phyloP scores from a whole-genome alignment of 2,329 filamentous ascomycete genomes.

The Xylaria hypoxylon region DNA sequence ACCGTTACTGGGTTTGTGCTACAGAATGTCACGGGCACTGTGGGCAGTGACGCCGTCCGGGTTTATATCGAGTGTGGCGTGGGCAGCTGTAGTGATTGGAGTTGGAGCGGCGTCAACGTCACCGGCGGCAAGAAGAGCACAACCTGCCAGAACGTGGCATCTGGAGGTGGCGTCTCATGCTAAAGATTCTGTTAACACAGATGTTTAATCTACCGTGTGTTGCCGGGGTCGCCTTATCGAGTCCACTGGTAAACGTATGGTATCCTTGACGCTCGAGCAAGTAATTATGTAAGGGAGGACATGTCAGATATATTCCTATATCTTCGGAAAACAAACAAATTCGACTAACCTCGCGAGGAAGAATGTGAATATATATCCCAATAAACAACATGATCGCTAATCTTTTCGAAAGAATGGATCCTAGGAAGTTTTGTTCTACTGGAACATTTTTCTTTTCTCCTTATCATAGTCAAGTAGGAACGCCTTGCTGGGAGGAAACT shows the following conservation, averaged over 20 bases:
- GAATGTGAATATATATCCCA: too few species aligned
- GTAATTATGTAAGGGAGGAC: too few species aligned
- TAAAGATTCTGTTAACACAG: conserved; percentile 9
- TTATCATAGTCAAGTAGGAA: too few species aligned
- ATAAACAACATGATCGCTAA: too few species aligned
- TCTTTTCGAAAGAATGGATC: too few species aligned
- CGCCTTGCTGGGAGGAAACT: too few species aligned
- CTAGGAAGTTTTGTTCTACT: too few species aligned
- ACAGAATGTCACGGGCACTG: conserved; percentile 55
- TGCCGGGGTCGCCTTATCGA: not conserved
- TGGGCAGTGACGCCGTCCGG: conserved; percentile 47
- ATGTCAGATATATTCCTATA: too few species aligned
- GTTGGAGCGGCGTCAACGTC: conserved; percentile 52
- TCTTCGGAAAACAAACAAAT: too few species aligned
- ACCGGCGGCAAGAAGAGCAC: conserved; percentile 60
- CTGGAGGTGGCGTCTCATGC: conserved; percentile 41
- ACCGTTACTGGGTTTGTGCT: conserved; percentile 59
- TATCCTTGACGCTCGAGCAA: not conserved
- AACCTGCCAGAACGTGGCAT: conserved; percentile 67
- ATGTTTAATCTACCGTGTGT: not conserved
- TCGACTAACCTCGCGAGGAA: too few species aligned
- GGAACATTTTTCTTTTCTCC: too few species aligned
- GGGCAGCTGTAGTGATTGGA: conserved; percentile 54
- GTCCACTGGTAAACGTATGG: too few species aligned
- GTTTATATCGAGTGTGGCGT: conserved; percentile 56